These are phyloP conservation scores for Paramecium caudatum DNA, from an alignment of 73 alveolate species.

Conservation along the genomic window DNA sequence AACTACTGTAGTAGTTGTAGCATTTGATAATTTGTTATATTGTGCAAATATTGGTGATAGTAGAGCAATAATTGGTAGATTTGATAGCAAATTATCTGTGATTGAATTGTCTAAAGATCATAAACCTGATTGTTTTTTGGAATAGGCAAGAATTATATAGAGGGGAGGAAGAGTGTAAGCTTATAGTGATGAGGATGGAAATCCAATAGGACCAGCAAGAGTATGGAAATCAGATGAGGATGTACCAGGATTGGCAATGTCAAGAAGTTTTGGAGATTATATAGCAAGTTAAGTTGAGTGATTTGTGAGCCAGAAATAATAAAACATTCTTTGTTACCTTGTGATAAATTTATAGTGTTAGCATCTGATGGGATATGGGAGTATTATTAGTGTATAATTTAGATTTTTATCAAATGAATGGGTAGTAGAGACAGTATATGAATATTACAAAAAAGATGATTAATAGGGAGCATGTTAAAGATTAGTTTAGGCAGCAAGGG, in stretches of 20 bases:
- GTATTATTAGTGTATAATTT: conserved; percentile 31
- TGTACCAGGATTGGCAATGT: conserved; percentile 92
- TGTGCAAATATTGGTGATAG: conserved; percentile 86
- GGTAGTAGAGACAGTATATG: conserved; percentile 84
- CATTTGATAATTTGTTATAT: conserved; percentile 67
- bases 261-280: conserved; percentile 89
- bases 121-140: conserved; percentile 94
- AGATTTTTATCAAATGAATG: conserved; percentile 88
- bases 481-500: conserved; percentile 83
- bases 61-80: conserved; percentile 74
- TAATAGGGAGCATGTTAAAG: conserved; percentile 91
- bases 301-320: conserved; percentile 84
- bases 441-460: conserved; percentile 86
- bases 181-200: conserved; percentile 82
- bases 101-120: conserved; percentile 87
- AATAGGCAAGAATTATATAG: conserved; percentile 86
- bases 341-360: conserved; percentile 83
- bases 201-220: conserved; percentile 87
- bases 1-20: conserved; percentile 73
- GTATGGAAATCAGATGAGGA: conserved; percentile 88
- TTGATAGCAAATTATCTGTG: conserved; percentile 31
- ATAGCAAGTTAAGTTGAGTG: conserved; percentile 85
- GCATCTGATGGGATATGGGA: conserved; percentile 95
- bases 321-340: conserved; percentile 77
- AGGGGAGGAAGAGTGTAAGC: conserved; percentile 95